Conservation (phyloP, 208 protist species). For the Leishmania tropica region DNA sequence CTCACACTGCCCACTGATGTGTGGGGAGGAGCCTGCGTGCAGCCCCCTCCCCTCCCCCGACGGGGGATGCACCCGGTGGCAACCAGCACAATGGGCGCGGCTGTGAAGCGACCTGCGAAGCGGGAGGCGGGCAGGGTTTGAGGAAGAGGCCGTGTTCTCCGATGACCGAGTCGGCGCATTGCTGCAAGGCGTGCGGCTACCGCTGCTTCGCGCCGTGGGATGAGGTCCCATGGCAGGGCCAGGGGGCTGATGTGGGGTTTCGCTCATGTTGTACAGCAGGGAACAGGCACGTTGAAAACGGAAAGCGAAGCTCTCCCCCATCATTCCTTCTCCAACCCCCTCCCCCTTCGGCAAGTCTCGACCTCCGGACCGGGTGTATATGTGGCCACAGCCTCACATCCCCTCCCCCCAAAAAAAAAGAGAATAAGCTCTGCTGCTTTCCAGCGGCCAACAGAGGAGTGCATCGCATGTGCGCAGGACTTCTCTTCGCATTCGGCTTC, state of each 20-base stretch:
- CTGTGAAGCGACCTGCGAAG: background rate
- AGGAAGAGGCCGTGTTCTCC: background rate
- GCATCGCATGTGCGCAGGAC: too few species aligned
- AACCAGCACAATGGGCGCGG: background rate
- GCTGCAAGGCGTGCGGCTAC: background rate
- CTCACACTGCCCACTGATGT: background rate
- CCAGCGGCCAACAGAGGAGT: background rate
- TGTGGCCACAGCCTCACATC: background rate
- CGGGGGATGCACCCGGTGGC: too few species aligned
- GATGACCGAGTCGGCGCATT: background rate
- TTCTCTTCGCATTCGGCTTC: background rate
- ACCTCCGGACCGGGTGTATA: background rate
- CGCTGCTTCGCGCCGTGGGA: background rate
- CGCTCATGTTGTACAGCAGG: too few species aligned
- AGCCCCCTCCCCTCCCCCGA: too few species aligned
- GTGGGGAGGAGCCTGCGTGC: background rate
- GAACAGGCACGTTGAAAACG: background rate
- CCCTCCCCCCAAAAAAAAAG: background rate
- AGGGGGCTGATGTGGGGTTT: background rate
- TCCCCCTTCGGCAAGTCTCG: too few species aligned
- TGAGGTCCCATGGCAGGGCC: background rate
- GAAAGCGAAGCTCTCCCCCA: background rate
- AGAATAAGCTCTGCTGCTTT: background rate
- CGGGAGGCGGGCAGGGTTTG: too few species aligned
- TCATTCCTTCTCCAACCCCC: too few species aligned